Conservation (phyloP, 805 yeast genomes). For the Jamesozyma gamospora region DNA sequence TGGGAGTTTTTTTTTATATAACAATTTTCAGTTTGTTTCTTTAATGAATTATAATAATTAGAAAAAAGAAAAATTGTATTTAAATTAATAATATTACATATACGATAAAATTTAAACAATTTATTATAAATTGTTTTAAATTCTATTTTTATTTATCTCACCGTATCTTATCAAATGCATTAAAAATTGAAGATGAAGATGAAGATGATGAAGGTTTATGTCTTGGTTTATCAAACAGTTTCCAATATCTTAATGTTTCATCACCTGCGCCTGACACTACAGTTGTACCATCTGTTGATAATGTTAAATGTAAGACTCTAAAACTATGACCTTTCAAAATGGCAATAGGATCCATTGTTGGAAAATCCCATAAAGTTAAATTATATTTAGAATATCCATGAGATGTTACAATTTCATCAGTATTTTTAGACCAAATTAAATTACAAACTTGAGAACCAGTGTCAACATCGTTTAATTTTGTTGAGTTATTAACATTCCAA, state of each 20-base stretch:
- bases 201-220: conserved; percentile 43
- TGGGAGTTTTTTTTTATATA: too few relatives aligned
- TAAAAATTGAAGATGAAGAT: conserved; percentile 39
- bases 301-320: conserved; percentile 77
- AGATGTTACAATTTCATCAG: conserved; percentile 86
- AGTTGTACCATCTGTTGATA: conserved; percentile 94
- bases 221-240: conserved; percentile 73
- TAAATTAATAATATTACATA: too few relatives aligned
- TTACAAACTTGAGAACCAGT: conserved; percentile 97
- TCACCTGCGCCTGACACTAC: conserved; percentile 98
- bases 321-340: conserved; percentile 90
- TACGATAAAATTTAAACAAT: too few relatives aligned
- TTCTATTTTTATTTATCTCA: too few relatives aligned
- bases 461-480: conserved; percentile 66
- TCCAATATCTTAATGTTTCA: conserved; percentile 93
- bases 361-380: conserved; percentile 88
- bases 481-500: conserved; percentile 84
- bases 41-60: too few relatives aligned
- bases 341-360: conserved; percentile 83
- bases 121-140: too few relatives aligned
- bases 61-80: too few relatives aligned
- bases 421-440: conserved; percentile 82
- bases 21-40: too few relatives aligned
- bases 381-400: conserved; percentile 92
- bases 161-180: conserved; percentile 67